These are phyloP conservation scores for Passalora sequoiae DNA, from an alignment of 2,329 filamentous ascomycete species.

Conservation along the genomic window DNA sequence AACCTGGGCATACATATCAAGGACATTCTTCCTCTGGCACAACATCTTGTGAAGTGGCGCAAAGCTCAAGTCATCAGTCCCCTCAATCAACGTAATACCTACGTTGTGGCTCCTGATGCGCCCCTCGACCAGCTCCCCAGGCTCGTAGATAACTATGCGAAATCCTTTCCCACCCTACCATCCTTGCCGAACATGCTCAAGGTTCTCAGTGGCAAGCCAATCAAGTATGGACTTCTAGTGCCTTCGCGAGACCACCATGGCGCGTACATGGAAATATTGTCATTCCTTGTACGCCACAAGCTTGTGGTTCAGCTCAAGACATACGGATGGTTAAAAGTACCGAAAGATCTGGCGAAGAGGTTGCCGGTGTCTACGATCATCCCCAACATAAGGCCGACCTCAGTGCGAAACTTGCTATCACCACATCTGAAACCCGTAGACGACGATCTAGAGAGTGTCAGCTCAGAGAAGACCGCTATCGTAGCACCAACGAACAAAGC, in stretches of 20 bases:
- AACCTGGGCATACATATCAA: constrained; percentile 67
- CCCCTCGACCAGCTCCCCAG: constrained; percentile 66
- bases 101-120: constrained; percentile 86
- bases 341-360: constrained; percentile 59
- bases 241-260: constrained; percentile 83
- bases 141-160: constrained; percentile 67
- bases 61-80: constrained; percentile 87
- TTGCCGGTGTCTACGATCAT: neutral
- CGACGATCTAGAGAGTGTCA: constrained; percentile 26
- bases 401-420: constrained; percentile 22
- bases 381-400: constrained; percentile 8
- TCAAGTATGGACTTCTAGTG: constrained; percentile 76
- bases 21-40: constrained; percentile 80
- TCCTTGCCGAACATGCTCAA: constrained; percentile 82
- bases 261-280: constrained; percentile 83
- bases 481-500: constrained; percentile 2
- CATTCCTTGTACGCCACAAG: constrained; percentile 85
- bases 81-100: constrained; percentile 81
- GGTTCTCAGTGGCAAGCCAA: constrained; percentile 70
- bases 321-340: constrained; percentile 67
- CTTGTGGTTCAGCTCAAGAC: constrained; percentile 93
- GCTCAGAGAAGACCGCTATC: constrained; percentile 26
- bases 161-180: constrained; percentile 76
- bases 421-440: constrained; percentile 23
- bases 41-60: constrained; percentile 94